These are phyloP conservation scores for Taphrina sp. DNA, from an alignment of 1,139 yeast species.

Conservation along the genomic window DNA sequence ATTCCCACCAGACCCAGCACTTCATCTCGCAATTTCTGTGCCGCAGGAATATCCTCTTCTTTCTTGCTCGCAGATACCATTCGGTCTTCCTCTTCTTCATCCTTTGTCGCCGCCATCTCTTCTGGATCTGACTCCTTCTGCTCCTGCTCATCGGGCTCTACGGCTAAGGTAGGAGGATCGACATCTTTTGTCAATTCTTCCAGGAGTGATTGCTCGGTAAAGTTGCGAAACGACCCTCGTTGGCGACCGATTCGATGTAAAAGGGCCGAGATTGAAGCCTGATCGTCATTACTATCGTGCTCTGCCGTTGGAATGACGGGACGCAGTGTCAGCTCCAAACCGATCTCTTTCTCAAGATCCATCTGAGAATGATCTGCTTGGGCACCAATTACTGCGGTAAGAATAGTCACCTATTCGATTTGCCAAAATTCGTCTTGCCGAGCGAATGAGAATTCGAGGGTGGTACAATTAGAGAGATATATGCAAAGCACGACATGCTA, in stretches of 20 bases:
- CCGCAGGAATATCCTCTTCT: neutral
- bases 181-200: constrained; percentile 51
- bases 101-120: neutral
- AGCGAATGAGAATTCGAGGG: too few relatives aligned
- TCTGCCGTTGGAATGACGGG: neutral
- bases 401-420: too few relatives aligned
- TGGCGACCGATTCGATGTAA: constrained; percentile 50
- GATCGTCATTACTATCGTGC: neutral
- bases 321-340: constrained; percentile 8
- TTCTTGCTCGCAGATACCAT: neutral
- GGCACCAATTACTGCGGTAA: too few relatives aligned
- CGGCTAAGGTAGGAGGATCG: too few relatives aligned
- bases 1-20: constrained; percentile 55
- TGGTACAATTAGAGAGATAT: too few relatives aligned
- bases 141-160: neutral
- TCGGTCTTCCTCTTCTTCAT: neutral
- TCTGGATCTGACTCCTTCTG: neutral
- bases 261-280: constrained; percentile 1
- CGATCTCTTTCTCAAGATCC: too few relatives aligned
- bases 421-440: too few relatives aligned
- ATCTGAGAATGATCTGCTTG: too few relatives aligned
- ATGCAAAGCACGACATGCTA: too few relatives aligned
- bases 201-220: constrained; percentile 58
- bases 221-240: constrained; percentile 51
- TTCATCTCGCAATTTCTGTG: constrained; percentile 40